These are phyloP conservation scores for Penicillium dipodomyicola DNA, from an alignment of 495 filamentous ascomycete genomes.

Conservation along the genomic window DNA sequence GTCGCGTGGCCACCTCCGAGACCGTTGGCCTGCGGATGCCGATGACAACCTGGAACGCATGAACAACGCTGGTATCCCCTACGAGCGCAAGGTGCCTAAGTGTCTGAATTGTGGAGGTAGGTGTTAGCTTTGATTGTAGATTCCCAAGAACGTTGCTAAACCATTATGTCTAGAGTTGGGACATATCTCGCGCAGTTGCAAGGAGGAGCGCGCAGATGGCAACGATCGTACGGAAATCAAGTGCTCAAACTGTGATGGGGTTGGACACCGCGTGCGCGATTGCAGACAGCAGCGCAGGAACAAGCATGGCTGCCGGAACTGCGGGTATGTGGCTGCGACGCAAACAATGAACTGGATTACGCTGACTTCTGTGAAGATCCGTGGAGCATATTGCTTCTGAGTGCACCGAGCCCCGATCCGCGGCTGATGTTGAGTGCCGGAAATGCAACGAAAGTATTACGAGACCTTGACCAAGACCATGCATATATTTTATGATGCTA, in stretches of 20 bases:
- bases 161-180: constrained; percentile 56
- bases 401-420: constrained; percentile 68
- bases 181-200: constrained; percentile 65
- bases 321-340: constrained; percentile 53
- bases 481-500: constrained; percentile 9
- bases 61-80: constrained; percentile 64
- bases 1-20: constrained; percentile 55
- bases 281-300: constrained; percentile 63
- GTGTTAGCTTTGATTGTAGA: constrained; percentile 3
- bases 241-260: constrained; percentile 72
- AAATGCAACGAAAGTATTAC: constrained; percentile 66
- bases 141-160: background rate
- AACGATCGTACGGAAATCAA: constrained; percentile 52
- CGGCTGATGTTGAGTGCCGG: constrained; percentile 74
- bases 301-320: constrained; percentile 76
- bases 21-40: constrained; percentile 59
- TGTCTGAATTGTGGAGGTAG: constrained; percentile 68
- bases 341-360: background rate
- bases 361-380: constrained; percentile 37
- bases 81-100: constrained; percentile 63
- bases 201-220: constrained; percentile 52
- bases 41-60: constrained; percentile 78
- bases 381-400: constrained; percentile 59
- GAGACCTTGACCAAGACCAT: background rate
- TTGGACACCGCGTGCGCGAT: constrained; percentile 68